phyloP scores from a whole-genome alignment of 495 filamentous ascomycete genomes.

The Jackrogersella multiformis region DNA sequence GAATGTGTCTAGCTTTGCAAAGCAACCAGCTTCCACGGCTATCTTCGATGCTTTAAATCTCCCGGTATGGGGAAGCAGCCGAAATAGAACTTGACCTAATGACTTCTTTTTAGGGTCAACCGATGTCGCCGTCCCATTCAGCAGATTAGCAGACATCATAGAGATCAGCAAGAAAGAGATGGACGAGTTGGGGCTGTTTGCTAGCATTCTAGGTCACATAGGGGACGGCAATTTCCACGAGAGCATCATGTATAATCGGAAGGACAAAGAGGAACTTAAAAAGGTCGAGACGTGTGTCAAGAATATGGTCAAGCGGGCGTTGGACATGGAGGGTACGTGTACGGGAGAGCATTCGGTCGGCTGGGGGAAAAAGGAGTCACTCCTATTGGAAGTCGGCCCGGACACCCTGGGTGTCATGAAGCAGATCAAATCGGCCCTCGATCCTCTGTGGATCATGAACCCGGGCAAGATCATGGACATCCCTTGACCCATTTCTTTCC shows the following conservation, averaged over 20 bases:
- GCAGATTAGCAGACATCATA: slow-evolving; percentile 86
- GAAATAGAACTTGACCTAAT: not conserved
- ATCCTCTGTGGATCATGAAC: slow-evolving; percentile 91
- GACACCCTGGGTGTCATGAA: slow-evolving; percentile 88
- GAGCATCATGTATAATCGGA: slow-evolving; percentile 82
- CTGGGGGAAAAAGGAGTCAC: slow-evolving; percentile 82
- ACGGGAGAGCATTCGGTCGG: slow-evolving; percentile 92
- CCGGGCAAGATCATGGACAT: slow-evolving; percentile 89
- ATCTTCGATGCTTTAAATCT: not conserved
- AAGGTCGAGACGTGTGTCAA: slow-evolving; percentile 83
- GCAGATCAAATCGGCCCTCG: slow-evolving; percentile 81
- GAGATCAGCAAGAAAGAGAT: slow-evolving; percentile 90
- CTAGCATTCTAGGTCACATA: slow-evolving; percentile 76
- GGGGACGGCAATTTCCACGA: slow-evolving; percentile 89
- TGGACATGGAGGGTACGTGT: slow-evolving; percentile 94
- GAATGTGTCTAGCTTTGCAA: not conserved
- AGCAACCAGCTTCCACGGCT: not conserved
- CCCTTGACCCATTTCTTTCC: slow-evolving; percentile 32
- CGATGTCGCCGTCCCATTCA: slow-evolving; percentile 90
- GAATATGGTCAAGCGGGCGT: slow-evolving; percentile 85
- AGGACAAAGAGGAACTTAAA: slow-evolving; percentile 69
- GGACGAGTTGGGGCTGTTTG: slow-evolving; percentile 84
- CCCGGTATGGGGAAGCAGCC: not conserved
- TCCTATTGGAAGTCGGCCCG: slow-evolving; percentile 82
- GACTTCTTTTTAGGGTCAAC: slow-evolving; percentile 64